These are phyloP conservation scores for Scedosporium aurantiacum DNA, from an alignment of 2,329 filamentous ascomycete species.

Conservation along the genomic window DNA sequence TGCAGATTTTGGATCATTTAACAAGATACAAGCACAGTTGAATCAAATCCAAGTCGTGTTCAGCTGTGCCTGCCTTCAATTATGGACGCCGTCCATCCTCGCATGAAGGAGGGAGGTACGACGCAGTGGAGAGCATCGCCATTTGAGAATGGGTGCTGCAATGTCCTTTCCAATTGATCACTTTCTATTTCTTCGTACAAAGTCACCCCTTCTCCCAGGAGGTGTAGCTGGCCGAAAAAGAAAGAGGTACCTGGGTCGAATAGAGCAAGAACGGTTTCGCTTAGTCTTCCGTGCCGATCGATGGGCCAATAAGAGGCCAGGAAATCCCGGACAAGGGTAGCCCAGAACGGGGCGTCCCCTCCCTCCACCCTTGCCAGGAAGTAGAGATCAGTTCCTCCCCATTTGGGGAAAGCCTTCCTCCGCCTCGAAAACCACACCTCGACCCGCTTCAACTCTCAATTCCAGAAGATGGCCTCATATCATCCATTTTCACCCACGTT, in stretches of 20 bases:
- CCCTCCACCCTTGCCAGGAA: not conserved
- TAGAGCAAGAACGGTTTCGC: not conserved
- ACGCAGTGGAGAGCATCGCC: no score
- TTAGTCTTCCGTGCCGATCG: conserved; percentile 5
- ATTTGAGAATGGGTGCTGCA: no score
- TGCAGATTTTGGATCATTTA: no score
- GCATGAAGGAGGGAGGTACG: no score
- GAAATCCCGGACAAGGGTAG: conserved; percentile 3
- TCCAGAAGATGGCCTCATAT: not conserved
- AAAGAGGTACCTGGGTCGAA: not conserved
- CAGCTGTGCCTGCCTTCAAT: not conserved
- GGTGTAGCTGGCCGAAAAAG: not conserved
- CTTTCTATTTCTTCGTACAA: no score
- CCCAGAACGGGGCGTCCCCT: conserved; percentile 1
- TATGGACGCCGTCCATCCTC: no score
- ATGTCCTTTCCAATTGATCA: no score
- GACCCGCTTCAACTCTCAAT: not conserved
- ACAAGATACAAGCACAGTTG: no score
- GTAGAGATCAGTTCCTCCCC: not conserved
- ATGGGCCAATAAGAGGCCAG: not conserved
- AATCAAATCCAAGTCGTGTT: not conserved
- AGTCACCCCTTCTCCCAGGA: not conserved
- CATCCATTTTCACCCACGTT: not conserved
- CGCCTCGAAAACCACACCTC: conserved; percentile 1
- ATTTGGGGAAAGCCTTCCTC: not conserved